Base-by-base conservation (phyloP, 2,329 filamentous ascomycete genomes). In the Colletotrichum paranaense region DNA sequence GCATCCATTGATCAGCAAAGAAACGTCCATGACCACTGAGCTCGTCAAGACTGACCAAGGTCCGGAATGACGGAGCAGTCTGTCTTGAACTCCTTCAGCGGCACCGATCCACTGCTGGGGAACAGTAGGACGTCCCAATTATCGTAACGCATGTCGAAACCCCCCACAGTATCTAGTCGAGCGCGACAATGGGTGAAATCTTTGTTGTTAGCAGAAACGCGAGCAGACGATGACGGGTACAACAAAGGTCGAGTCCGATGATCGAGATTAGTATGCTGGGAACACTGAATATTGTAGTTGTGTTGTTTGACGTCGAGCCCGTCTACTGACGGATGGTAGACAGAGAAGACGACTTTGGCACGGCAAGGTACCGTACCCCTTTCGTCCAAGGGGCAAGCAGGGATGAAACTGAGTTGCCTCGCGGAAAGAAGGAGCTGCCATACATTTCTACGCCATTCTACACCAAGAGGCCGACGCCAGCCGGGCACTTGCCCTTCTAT, bases 101-200 rank as follows among this genome's bases (percentile, higher is more conserved):
- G 95, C 14, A 93, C 80, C 77, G 91, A 92, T 77, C 88, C 91
- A 74, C 89, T 88, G 74, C 82, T 82, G 0, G 94, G 92, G 80
- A 97, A 97, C 74, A 97, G 86, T 56, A 97, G 89, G 68, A 97
- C 89, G 78, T 97, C 95, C 95, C 94, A 97, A 78, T 94, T 91
- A 77, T 94, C 90, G 86, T 93, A 97, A 72, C 94, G 92, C 95
- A 97, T 97, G 75, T 77, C 87, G 82, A 67, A 63, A 56, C 71
- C 67, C 72, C 76, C 70, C 5, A 11, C 12, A 56, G 5, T 78
- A 35, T 35, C 32, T 12, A 30, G 66, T 2, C 4, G 42, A 6
- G 56, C 9, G 19, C 4, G 42, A 12, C n/a, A n/a, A 5, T 11
- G 38, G 53, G 24, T 52, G 32, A 30, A 30, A 19, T 55, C 12